Evolutionary conservation across 441 rosid genomes (phyloP).

Genomic region (Eutrema salsugineum): DNA sequence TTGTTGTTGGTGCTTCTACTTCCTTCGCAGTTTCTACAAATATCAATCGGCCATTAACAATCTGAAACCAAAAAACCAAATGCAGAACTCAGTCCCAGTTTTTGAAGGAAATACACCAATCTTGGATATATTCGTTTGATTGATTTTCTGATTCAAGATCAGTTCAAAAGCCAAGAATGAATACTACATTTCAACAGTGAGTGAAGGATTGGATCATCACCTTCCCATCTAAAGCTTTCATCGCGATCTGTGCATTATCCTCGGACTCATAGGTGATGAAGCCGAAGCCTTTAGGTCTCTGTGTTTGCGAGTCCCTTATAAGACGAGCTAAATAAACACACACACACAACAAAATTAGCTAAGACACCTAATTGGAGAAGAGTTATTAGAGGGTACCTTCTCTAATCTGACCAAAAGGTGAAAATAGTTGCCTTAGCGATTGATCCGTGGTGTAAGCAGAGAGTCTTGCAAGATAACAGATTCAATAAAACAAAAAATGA

Average conservation of each 20-base stretch:
- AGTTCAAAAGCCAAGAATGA: not conserved
- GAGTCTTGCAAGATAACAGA: slow-evolving; percentile 34
- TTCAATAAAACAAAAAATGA: not conserved
- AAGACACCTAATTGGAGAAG: not conserved
- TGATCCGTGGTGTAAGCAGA: slow-evolving; percentile 50
- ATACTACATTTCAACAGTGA: not conserved
- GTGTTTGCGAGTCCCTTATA: slow-evolving; percentile 43
- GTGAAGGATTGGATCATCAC: slow-evolving; percentile 25
- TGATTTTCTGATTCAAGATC: not conserved
- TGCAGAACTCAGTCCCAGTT: not conserved
- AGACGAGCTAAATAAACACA: slow-evolving; percentile 41
- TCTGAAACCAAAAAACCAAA: slow-evolving; percentile 27
- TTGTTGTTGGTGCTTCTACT: not conserved
- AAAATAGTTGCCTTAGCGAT: slow-evolving; percentile 42
- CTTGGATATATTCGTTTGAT: not conserved
- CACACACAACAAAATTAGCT: not conserved
- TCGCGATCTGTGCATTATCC: slow-evolving; percentile 54
- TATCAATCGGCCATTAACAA: slow-evolving; percentile 42
- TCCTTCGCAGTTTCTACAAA: slow-evolving; percentile 44
- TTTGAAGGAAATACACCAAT: not conserved
- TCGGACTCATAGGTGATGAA: slow-evolving; percentile 52
- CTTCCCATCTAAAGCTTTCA: slow-evolving; percentile 67
- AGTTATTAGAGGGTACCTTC: slow-evolving; percentile 38
- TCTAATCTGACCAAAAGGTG: slow-evolving; percentile 54
- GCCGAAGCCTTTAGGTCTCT: slow-evolving; percentile 67